Evolutionary conservation across 352 stramenopile genomes (phyloP).

Genomic region (Pythium sp.): DNA sequence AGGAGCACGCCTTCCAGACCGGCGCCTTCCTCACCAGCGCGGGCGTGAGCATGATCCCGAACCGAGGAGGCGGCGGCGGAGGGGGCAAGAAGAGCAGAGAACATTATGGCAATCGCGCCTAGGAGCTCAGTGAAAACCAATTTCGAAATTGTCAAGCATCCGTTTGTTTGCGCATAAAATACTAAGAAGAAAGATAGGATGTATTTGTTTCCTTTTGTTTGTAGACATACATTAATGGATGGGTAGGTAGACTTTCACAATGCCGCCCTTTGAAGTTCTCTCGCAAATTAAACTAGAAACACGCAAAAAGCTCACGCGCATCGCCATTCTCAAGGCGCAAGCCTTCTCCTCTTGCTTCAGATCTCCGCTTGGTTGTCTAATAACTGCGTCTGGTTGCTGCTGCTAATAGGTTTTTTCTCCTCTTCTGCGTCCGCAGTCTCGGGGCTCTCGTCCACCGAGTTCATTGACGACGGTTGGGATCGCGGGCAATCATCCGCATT

Average conservation of each 20-base stretch:
- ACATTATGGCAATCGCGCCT: conserved; percentile 2
- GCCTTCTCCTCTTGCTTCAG: conserved; percentile 19
- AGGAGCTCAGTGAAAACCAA: neutral
- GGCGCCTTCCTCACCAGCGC: neutral
- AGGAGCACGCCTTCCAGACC: conserved; percentile 26
- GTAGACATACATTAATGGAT: conserved; percentile 1
- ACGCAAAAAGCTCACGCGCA: neutral
- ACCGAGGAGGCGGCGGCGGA: conserved; percentile 1
- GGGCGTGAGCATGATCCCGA: conserved; percentile 4
- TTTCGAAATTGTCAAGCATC: neutral
- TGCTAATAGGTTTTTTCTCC: neutral
- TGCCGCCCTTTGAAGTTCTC: neutral
- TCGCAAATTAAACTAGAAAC: conserved; percentile 1
- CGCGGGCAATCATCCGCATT: conserved; percentile 11
- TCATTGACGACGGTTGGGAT: conserved; percentile 15
- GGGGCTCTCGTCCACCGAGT: conserved; percentile 22
- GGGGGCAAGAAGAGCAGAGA: conserved; percentile 7
- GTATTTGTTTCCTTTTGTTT: neutral
- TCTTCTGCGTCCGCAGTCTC: conserved; percentile 18
- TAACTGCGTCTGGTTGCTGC: neutral
- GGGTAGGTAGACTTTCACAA: neutral
- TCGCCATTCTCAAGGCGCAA: conserved; percentile 1
- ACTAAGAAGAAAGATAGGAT: neutral
- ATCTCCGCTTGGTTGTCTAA: conserved; percentile 46
- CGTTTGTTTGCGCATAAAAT: neutral